Evolutionary conservation across 208 protist species (phyloP).

Genomic region (Acanthamoeba healyi): DNA sequence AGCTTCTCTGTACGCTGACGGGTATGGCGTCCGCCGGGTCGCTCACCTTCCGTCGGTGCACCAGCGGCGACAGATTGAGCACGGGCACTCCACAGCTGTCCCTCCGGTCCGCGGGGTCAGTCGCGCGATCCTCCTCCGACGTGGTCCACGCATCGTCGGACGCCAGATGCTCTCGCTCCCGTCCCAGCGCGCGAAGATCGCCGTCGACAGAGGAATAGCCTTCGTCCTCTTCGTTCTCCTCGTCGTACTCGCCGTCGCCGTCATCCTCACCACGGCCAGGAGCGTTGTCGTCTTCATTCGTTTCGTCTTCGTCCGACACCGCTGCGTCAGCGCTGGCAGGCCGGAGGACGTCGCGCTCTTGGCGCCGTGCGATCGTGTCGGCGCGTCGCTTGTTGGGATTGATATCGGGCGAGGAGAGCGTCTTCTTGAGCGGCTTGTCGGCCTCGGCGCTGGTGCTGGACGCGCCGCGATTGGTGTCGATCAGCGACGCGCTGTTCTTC

Average conservation of each 20-base stretch:
- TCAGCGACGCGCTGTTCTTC: neutral
- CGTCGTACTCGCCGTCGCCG: neutral
- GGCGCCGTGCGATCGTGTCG: neutral
- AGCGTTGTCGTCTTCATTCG: neutral
- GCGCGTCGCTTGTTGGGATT: neutral
- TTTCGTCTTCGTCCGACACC: neutral
- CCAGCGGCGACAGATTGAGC: conserved; percentile 25
- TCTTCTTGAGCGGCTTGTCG: neutral
- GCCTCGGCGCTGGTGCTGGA: too few relatives aligned
- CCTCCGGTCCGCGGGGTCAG: neutral
- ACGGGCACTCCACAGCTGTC: neutral
- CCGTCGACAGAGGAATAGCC: neutral
- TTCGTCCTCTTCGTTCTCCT: neutral
- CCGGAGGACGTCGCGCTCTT: neutral
- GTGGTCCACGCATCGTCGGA: conserved; percentile 21
- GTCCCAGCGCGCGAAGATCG: neutral
- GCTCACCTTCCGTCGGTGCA: too few relatives aligned
- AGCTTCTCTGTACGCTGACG: too few relatives aligned
- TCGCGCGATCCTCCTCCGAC: neutral
- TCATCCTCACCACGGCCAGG: neutral
- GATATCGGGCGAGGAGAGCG: conserved; percentile 9
- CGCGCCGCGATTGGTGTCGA: neutral
- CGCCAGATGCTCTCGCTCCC: neutral
- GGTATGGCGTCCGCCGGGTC: neutral
- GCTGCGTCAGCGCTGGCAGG: neutral